Base-by-base conservation (phyloP, 1,284 basidiomycete species). In the Cryptococcus sp. region DNA sequence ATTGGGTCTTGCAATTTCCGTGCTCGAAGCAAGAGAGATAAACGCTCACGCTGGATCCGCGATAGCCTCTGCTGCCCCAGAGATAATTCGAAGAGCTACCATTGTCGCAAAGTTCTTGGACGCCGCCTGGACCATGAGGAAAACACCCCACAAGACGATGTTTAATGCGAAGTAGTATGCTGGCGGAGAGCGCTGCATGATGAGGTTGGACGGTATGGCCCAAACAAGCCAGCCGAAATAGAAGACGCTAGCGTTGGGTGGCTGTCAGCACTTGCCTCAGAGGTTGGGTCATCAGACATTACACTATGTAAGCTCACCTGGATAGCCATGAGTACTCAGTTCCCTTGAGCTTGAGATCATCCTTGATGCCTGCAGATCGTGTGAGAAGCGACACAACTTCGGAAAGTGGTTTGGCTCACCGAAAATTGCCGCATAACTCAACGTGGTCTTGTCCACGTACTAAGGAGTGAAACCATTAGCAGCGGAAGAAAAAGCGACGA, bases 191-290 rank as follows among this genome's bases (percentile, higher is more conserved):
- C 76, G 73, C 56, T 80, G 80, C 77, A 81, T 79, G 49, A 81
- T 62, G 36, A 81, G 50, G 63, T 81, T 81, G 11, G 79, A 78
- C 0, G 80, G 80, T 46, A 81, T 72, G 0, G 79, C 80, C 80
- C 80, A 80, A 2, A 65, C 73, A 4, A 81, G 59, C 80, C 79
- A 80, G 21, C 80, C 79, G 50, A 80, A 80, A 68, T 81, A 80
- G 68, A 80, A 80, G 44, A 79, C 64, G 61, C 70, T 71, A 45
- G 15, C 13, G 28, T 23, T 13, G 24, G 4, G 13, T 45, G 21
- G 21, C 15, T 23, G 42, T 44, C 39, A 33, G 28, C 28, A 5
- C 4, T 4, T 33, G 28, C 28, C n/a, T 33, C 28, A 23, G 39
- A 23, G 53, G 35, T 8, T 20, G 20, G 36, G 18, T 15, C 12